These are phyloP conservation scores for Leccinum uliginosum DNA, from an alignment of 768 basidiomycete genomes.

Conservation along the genomic window DNA sequence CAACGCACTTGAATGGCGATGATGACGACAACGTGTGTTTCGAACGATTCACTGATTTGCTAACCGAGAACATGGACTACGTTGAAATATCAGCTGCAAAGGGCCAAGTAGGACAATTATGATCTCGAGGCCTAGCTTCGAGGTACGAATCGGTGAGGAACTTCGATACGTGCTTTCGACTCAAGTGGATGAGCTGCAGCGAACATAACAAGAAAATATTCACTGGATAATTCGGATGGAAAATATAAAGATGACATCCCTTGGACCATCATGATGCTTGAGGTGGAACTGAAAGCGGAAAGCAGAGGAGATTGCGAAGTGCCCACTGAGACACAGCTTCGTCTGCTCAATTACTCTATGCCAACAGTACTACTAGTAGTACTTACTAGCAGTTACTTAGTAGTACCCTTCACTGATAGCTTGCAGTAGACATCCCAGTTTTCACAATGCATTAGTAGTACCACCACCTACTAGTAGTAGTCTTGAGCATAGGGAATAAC, in stretches of 20 bases:
- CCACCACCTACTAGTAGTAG: no score
- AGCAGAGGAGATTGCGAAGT: no score
- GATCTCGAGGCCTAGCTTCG: conserved; percentile 71
- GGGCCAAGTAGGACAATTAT: conserved; percentile 68
- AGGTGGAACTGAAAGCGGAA: conserved; percentile 55
- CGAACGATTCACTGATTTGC: not conserved
- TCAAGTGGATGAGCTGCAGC: conserved; percentile 59
- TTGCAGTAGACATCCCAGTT: no score
- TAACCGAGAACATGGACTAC: conserved; percentile 69
- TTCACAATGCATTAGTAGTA: no score
- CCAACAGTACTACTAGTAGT: no score
- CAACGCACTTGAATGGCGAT: conserved; percentile 66
- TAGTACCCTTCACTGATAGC: no score
- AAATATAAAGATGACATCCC: conserved; percentile 63
- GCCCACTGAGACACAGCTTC: no score
- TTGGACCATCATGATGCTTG: conserved; percentile 59
- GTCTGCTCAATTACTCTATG: no score
- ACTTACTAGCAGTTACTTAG: no score
- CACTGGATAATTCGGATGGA: conserved; percentile 48
- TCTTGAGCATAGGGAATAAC: no score
- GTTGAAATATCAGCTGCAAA: conserved; percentile 62
- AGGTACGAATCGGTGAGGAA: conserved; percentile 62
- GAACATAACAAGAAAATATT: conserved; percentile 56
- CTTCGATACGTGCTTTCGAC: conserved; percentile 60
- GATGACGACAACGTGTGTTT: not conserved